Base-by-base conservation (phyloP, 2,329 filamentous ascomycete genomes). In the Drechslerella coelobrocha region DNA sequence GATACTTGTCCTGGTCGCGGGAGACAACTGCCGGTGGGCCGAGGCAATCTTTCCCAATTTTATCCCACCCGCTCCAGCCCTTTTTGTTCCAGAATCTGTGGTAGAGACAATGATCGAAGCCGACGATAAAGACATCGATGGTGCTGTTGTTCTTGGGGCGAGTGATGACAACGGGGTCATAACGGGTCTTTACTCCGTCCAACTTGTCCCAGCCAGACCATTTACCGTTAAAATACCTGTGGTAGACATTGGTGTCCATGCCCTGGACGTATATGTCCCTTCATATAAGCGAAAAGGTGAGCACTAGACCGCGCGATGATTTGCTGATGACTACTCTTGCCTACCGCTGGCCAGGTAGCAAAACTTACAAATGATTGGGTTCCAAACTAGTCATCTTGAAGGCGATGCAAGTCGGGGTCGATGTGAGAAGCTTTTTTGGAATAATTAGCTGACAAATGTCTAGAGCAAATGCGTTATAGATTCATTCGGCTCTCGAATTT, bases 1-100 rank as follows among this genome's bases (percentile, higher is more conserved):
- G 34, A 27, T 51, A 51, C 10, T 61, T 53, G 9, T 51, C 37
- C 4, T 24, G n/a, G 21, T 61, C 57, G 31, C 57, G 57, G n/a
- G 57, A 61, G 31, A 53, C 50, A 14, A 61, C 47, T 8, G 57
- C 57, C 6, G 57, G 57, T 1, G 57, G 57, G 1, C 57, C 57
- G 9, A 61, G 31, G 12, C 57, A 61, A 5, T 43, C 1, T 17
- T n/a, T 29, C 21, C 9, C 57, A 14, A 61, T 52, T 23, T 53
- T 61, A 2, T 14, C 23, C 45, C 45, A 61, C 4, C 26, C 37
- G 8, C n/a, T 19, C 56, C 57, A 61, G 26, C 45, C 45, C n/a
- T 6, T 29, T 19, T 24, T 24, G 21, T 45, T 48, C 27, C 29
- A 52, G 21, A 19, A 23, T 9, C 37, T 31, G 24, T 61, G 48